Evolutionary conservation across 345 rosid species (phyloP), one percentile per base, ranked within the genome.

Genomic region (Salix dunnii): DNA sequence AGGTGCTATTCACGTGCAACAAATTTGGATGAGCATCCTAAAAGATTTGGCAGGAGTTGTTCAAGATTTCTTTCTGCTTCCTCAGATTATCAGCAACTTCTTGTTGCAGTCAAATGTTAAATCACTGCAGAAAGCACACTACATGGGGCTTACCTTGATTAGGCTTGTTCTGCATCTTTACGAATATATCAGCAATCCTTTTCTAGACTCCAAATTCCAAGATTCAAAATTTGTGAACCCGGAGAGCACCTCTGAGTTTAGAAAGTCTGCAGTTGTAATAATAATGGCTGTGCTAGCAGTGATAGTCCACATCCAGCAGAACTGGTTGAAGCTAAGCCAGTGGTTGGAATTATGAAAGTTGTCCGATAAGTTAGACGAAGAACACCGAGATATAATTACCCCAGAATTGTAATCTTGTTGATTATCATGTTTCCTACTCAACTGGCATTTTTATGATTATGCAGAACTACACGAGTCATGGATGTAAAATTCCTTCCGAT

Each of bases 61-160:
- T 55, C 75, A 7, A 21, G 76, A 61, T 60, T 46, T 78, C 23
- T 75, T 78, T 64, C 46, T 75, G 51, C 71, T 82, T 60, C 85
- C 82, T 43, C 82, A 78, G 40, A 42, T 67, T 62, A 1, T 82
- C 23, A 67, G 74, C 35, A 67, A 78, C 79, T 21, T 58, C 28
- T 63, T 74, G 5, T 74, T 70, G 81, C 35, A 33, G 13, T 66
- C 10, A 25, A 35, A 70, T 4, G 78, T 43, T 5, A 60, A 60
- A 36, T 75, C 82, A 35, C 46, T 71, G 36, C 49, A 70, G 38
- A 70, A 65, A 48, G 18, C 49, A 16, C 72, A 74, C 58, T 75
- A 23, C 66, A 13, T 66, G 0, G 84, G 79, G 20, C 66, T 78
- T 16, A 67, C 77, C 33, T 1, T 48, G 20, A 8, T 67, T 61